Base-by-base conservation (phyloP, 495 filamentous ascomycete genomes). In the Viridothelium virens region DNA sequence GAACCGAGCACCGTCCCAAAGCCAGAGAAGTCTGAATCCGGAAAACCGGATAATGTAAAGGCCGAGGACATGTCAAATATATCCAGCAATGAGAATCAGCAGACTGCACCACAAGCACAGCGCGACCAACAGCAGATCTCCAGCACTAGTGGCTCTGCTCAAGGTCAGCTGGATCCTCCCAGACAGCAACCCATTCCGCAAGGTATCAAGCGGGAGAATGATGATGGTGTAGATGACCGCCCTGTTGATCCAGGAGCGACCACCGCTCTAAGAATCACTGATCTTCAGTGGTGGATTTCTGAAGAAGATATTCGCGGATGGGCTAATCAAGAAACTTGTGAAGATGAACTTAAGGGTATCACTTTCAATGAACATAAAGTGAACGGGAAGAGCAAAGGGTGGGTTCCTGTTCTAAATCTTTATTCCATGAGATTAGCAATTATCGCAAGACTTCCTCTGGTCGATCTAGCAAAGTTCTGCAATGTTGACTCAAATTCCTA, bases 351-450 rank as follows among this genome's bases (percentile, higher is more conserved):
- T 31, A 91, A 91, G 72, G 93, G 96, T 65, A 87, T 97, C 53
- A 96, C 92, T 0, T 97, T 97, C 71, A 96, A 88, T 68, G 94
- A 98, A 74, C 94, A 97, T 77, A 98, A 98, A 76, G 91, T 97
- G 14, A 98, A 98, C 71, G 94, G 94, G 64, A 98, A 98, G 77
- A 94, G 90, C 75, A 97, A 97, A 79, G 92, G 93, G 93, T 96
- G 81, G 70, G 87, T 77, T 38, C 3, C 59, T 44, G 1, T 44
- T 3, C 39, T 31, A 6, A 2, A 36, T 9, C 62, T 50, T 53
- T 34, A 1, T 31, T 53, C 37, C 33, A 63, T 34, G 33, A 25
- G 41, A 46, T 38, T 61, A 62, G 66, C 63, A 68, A 68, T 38
- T 41, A 39, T 18, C 38, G 7, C 14, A 16, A 46, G 41, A 46